phyloP scores from a whole-genome alignment of 176 grass and related monocot species.

The Oropetium thomaeum region DNA sequence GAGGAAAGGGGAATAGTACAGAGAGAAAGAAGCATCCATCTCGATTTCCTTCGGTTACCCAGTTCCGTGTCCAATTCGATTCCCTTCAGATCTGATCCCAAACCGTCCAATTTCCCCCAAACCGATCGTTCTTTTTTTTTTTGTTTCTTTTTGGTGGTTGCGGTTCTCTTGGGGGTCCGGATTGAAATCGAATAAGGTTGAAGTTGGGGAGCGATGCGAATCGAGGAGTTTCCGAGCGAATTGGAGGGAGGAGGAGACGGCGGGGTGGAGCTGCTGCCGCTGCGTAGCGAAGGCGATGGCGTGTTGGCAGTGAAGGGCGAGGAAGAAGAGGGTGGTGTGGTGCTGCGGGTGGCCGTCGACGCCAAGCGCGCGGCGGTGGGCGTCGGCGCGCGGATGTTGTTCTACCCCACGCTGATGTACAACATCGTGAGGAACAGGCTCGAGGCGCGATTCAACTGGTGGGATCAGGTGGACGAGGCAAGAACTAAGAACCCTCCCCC shows the following conservation, averaged over 20 bases:
- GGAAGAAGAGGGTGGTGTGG: constrained; percentile 10
- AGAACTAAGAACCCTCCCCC: no score
- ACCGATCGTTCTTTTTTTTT: constrained; percentile 19
- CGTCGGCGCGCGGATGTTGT: constrained; percentile 76
- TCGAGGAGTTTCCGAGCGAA: constrained; percentile 59
- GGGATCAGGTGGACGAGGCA: constrained; percentile 93
- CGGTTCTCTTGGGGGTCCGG: constrained; percentile 7
- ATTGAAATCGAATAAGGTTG: constrained; percentile 23
- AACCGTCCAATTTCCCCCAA: background rate
- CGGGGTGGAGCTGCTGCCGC: constrained; percentile 6
- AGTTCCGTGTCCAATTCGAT: constrained; percentile 33
- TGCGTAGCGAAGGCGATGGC: constrained; percentile 15
- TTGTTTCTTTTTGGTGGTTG: background rate
- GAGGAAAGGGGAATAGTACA: constrained; percentile 18
- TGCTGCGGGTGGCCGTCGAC: constrained; percentile 34
- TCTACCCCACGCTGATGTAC: constrained; percentile 91
- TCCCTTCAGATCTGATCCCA: constrained; percentile 16
- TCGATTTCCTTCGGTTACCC: constrained; percentile 25
- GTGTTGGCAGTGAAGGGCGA: background rate
- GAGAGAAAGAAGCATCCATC: background rate
- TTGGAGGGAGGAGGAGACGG: constrained; percentile 21
- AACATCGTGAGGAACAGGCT: constrained; percentile 81
- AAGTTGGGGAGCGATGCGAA: constrained; percentile 46
- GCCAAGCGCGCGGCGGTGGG: constrained; percentile 83
- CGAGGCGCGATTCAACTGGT: constrained; percentile 90